Base-by-base conservation (phyloP, 495 filamentous ascomycete species). In the Aspergillus egyptiacus region DNA sequence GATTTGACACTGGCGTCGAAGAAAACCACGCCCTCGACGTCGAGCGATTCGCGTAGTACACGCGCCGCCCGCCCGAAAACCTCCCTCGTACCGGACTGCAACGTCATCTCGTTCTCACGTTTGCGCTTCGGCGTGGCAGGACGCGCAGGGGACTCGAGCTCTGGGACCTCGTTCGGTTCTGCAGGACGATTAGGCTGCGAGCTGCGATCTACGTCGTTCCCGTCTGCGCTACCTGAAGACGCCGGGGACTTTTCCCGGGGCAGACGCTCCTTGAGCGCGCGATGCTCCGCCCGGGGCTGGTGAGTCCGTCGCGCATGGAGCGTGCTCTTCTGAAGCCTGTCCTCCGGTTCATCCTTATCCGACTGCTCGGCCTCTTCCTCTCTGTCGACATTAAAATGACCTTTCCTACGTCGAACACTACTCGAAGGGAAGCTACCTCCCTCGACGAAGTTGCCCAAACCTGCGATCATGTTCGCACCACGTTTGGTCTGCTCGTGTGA, bases 1-100 rank as follows among this genome's bases (percentile, higher is more conserved):
- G 51, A 54, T 14, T 41, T 36, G 15, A 44, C 23, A 3, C 38
- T 66, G 9, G 74, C 73, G 53, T 79, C 73, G 8, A 72, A 59
- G 47, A 74, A 77, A 1, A 74, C 39, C 8, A 70, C 67, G 0
- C 74, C 76, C 5, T 76, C 70, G 3, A 71, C 67, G 7, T 70
- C 67, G 22, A 76, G 64, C 6, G 70, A 64, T 42, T 77, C 67
- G 17, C 71, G 61, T 24, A 76, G 68, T 19, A 76, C 61, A 30
- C 67, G 67, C 13, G 68, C 63, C 18, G 76, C 75, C 27, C 65
- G 64, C 4, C 32, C 33, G 22, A 58, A 51, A 9, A 46, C 46
- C 7, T 44, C 40, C 2, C 49, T 13, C 6, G 48, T 51, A 11
- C 48, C 48, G 1, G 31, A 43, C 3, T 14, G 19, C 17, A 43